Evolutionary conservation across 1,284 basidiomycete genomes (phyloP).

Genomic region (Singerocomus rubriflavus): DNA sequence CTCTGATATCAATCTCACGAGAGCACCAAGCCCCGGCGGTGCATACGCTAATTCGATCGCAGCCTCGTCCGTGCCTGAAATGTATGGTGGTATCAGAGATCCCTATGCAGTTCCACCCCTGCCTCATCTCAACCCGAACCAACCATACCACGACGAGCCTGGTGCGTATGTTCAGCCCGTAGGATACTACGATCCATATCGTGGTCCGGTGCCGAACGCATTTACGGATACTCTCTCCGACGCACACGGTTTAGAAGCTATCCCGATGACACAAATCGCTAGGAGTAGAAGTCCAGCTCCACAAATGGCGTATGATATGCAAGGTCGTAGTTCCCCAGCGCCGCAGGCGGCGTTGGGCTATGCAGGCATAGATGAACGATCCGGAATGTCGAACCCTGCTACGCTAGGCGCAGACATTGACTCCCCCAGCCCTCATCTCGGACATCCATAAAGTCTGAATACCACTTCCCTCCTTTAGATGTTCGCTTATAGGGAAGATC

Average conservation of each 20-base stretch:
- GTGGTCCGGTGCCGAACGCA: constrained; percentile 64
- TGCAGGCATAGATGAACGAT: constrained; percentile 27
- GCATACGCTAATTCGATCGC: constrained; percentile 43
- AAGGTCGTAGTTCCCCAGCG: constrained; percentile 34
- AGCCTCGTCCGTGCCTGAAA: constrained; percentile 50
- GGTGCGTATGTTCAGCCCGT: constrained; percentile 34
- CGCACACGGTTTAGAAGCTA: constrained; percentile 48
- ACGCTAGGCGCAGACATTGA: constrained; percentile 34
- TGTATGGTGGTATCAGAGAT: constrained; percentile 44
- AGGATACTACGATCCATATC: constrained; percentile 74
- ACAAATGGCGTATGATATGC: constrained; percentile 33
- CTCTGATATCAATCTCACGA: constrained; percentile 55
- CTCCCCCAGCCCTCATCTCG: constrained; percentile 49
- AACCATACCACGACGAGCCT: constrained; percentile 73
- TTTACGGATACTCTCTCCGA: constrained; percentile 45
- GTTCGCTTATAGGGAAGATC: neutral
- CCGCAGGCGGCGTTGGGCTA: constrained; percentile 39
- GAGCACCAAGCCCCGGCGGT: constrained; percentile 43
- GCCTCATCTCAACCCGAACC: constrained; percentile 75
- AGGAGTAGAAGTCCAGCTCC: constrained; percentile 46
- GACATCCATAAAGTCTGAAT: constrained; percentile 39
- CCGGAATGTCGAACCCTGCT: constrained; percentile 33
- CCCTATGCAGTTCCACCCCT: constrained; percentile 82
- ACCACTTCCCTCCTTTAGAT: constrained; percentile 1
- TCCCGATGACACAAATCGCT: constrained; percentile 75